Conservation (phyloP, 208 protist species). For the Trypanosoma congolense region DNA sequence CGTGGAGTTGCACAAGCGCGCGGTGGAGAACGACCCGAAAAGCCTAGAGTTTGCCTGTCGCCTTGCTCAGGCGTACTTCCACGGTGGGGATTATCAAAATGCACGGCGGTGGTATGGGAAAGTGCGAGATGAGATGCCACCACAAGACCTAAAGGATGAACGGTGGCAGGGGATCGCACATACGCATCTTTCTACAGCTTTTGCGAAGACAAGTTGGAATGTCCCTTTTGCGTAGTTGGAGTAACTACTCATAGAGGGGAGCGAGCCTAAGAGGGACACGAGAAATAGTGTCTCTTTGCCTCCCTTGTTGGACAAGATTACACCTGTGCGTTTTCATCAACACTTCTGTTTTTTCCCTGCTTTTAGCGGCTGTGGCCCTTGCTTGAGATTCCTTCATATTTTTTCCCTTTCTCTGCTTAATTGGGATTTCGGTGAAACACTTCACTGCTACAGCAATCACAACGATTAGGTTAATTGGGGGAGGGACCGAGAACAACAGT, state of each 20-base stretch:
- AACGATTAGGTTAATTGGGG: too few species aligned
- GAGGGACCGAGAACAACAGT: too few species aligned
- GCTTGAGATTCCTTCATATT: background rate
- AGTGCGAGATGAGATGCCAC: slow-evolving; percentile 82
- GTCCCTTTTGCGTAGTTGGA: slow-evolving; percentile 82
- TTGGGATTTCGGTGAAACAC: too few species aligned
- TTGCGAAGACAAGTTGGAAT: slow-evolving; percentile 73
- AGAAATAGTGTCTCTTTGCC: background rate
- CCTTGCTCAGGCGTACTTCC: slow-evolving; percentile 78
- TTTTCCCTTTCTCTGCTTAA: background rate
- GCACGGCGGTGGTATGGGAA: slow-evolving; percentile 77
- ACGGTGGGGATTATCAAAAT: slow-evolving; percentile 62
- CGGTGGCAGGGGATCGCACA: slow-evolving; percentile 76
- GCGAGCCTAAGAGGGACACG: slow-evolving; percentile 3
- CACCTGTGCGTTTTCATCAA: too few species aligned
- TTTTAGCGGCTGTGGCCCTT: too few species aligned
- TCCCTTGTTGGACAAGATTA: background rate
- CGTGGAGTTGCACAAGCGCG: slow-evolving; percentile 54
- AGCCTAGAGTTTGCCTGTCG: slow-evolving; percentile 80
- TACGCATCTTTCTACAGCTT: slow-evolving; percentile 75
- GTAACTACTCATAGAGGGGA: slow-evolving; percentile 16
- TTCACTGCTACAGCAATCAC: too few species aligned
- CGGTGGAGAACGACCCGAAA: slow-evolving; percentile 51
- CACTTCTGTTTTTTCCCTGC: too few species aligned
- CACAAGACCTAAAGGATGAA: slow-evolving; percentile 62